phyloP scores from a whole-genome alignment of 2,329 filamentous ascomycete species.

The Xylaria sp. region DNA sequence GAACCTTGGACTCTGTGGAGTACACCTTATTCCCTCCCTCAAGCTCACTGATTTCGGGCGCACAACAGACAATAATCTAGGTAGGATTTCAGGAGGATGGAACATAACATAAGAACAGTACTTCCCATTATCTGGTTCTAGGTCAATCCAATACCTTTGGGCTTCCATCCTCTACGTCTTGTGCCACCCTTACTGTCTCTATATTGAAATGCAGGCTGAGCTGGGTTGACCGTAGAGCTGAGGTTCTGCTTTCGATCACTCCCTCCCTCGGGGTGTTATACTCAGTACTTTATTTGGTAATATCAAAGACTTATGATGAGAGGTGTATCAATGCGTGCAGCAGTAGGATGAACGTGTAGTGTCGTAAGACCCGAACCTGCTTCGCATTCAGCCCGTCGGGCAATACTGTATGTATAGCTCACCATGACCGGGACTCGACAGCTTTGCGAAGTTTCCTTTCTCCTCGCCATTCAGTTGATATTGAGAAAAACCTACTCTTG shows the following conservation, averaged over 20 bases:
- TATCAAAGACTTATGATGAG: neutral
- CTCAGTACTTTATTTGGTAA: neutral
- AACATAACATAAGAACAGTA: neutral
- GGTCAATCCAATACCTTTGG: neutral
- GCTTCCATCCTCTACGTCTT: neutral
- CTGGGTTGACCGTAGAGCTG: too few relatives aligned
- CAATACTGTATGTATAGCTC: neutral
- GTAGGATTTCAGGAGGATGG: neutral
- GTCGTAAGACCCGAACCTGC: neutral
- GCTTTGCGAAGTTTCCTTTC: neutral
- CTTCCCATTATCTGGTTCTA: neutral
- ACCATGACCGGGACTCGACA: neutral
- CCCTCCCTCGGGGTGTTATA: neutral
- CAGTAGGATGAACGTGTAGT: too few relatives aligned
- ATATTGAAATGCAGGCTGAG: too few relatives aligned
- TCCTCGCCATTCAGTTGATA: neutral
- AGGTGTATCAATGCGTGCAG: neutral
- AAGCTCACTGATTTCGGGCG: slow-evolving; percentile 4
- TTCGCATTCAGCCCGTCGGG: neutral
- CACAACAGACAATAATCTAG: neutral
- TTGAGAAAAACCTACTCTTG: neutral
- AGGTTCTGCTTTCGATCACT: too few relatives aligned
- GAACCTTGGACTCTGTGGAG: neutral
- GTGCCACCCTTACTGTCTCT: too few relatives aligned
- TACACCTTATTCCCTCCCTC: slow-evolving; percentile 1